These are phyloP conservation scores for Solanum chilense DNA, from an alignment of 257 asterid species.

Conservation along the genomic window DNA sequence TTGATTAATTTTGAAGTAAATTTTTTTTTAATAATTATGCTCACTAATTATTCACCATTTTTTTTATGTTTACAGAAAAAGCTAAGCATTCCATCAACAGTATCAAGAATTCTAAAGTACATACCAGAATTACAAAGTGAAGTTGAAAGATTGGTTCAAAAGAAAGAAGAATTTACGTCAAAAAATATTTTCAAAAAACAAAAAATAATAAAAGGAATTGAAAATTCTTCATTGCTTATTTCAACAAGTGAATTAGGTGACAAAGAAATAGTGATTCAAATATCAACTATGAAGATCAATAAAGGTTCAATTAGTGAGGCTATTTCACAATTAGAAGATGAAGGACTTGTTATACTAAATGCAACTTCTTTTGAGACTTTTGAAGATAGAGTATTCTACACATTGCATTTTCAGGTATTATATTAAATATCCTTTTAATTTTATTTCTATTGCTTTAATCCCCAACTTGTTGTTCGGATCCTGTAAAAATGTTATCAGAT, in stretches of 20 bases:
- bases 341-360: constrained; percentile 1
- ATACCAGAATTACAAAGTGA: constrained; percentile 6
- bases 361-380: background rate
- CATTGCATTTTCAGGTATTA: constrained; percentile 8
- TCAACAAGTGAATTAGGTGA: background rate
- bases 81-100: constrained; percentile 1
- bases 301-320: background rate
- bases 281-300: background rate
- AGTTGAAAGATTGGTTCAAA: background rate
- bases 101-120: constrained; percentile 4
- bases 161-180: background rate
- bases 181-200: background rate
- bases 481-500: background rate
- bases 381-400: background rate
- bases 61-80: background rate
- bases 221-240: background rate
- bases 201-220: background rate
- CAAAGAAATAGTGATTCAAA: background rate
- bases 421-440: background rate
- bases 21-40: background rate
- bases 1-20: background rate
- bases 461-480: background rate
- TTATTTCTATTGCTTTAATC: background rate
- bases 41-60: background rate
- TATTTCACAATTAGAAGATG: background rate